phyloP scores from a whole-genome alignment of 495 filamentous ascomycete species.

The Daldinia bambusicola region DNA sequence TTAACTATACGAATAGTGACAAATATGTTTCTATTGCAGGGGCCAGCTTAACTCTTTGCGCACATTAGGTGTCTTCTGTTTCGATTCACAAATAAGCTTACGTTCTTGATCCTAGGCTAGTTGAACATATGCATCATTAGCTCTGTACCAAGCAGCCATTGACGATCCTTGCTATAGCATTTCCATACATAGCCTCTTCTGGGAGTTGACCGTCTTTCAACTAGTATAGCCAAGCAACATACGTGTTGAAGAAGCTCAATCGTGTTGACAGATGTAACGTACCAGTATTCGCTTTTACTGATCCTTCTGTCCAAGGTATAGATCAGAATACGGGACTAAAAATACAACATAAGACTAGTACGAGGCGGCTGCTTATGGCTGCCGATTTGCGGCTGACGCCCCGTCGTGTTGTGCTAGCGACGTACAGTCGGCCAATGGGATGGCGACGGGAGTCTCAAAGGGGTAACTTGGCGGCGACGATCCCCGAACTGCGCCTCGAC shows the following conservation, averaged over 20 bases:
- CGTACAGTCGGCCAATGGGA: not conserved
- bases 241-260: not conserved
- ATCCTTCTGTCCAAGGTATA: not conserved
- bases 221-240: not conserved
- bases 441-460: not conserved
- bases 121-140: too few relatives aligned
- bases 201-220: not conserved
- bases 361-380: conserved; percentile 8
- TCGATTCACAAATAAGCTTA: not conserved
- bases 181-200: not conserved
- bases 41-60: too few relatives aligned
- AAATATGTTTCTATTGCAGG: not conserved
- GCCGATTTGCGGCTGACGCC: conserved; percentile 4
- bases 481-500: not conserved
- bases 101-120: not conserved
- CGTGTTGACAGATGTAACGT: conserved; percentile 1
- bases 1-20: too few relatives aligned
- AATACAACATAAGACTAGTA: not conserved
- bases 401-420: not conserved
- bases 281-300: not conserved
- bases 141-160: not conserved
- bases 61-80: too few relatives aligned
- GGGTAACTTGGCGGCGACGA: conserved; percentile 1
- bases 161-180: not conserved
- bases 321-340: not conserved